Base-by-base conservation (phyloP, 805 yeast genomes). In the Hanseniaspora valbyensis region DNA sequence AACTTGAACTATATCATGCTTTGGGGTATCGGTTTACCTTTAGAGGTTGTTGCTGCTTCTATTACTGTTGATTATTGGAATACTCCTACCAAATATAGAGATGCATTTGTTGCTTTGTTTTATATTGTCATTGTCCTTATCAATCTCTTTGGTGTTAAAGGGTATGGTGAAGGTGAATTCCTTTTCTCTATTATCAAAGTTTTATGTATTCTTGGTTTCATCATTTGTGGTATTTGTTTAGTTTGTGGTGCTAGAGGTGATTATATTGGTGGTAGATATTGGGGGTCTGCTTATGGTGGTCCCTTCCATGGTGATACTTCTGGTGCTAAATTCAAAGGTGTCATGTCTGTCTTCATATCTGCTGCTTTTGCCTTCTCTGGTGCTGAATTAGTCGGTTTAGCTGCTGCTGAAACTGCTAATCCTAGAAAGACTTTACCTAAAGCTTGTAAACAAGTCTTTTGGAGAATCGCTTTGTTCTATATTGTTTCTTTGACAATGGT, bases 351-450 rank as follows among this genome's bases (percentile, higher is more conserved):
- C 21, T 74, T 76, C 56, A 77, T 74, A 36, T 74, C 76, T 36
- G 77, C 80, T 13, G 73, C 75, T 2, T 75, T 74, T 59, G 73
- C 78, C 13, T 76, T 76, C 57, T 66, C 75, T 53, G 78, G 78
- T 45, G 66, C 77, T 48, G 78, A 75, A 57, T 59, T 75, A 60
- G 68, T 74, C 54, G 78, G 77, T 41, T 58, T 75, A 39, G 73
- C 78, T 21, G 70, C 73, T 39, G 71, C 75, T 26, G 79, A 75
- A 57, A 63, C 77, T 12, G 61, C 61, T 16, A 66, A 70, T 50
- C 77, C 78, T 51, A 59, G 73, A 59, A 70, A 67, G 54, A 60
- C 73, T 16, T 62, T 75, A 28, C 79, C 80, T 39, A 67, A 61
- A 36, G 78, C 79, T 22, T 72, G 76, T 12, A 75, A 74, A 55